A percentile compares a stretch with the other conserved stretches of the same genome.
These are phyloP conservation scores for Yamagishiella unicocca DNA, from an alignment of 139 green algal species.

Conservation along the genomic window DNA sequence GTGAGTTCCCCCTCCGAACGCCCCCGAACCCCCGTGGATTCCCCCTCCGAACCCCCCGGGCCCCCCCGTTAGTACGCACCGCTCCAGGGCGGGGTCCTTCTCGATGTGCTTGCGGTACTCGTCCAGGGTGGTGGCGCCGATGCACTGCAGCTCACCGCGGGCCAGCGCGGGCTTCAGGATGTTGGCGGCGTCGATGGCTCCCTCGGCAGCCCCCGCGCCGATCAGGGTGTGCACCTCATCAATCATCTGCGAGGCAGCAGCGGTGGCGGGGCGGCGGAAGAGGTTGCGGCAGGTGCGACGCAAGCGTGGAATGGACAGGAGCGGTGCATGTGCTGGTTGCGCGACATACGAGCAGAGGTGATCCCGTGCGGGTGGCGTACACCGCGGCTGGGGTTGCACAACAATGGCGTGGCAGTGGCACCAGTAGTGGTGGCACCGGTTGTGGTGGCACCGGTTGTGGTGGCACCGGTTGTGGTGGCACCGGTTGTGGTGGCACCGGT, in stretches of 20 bases:
- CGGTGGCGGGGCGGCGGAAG: neutral
- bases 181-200: slow-evolving; percentile 99
- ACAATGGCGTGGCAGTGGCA: too few relatives aligned
- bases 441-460: too few relatives aligned
- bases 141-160: slow-evolving; percentile 99
- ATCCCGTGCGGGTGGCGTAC: too few relatives aligned
- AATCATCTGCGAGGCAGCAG: slow-evolving; percentile 4
- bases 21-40: too few relatives aligned
- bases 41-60: neutral
- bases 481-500: too few relatives aligned
- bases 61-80: slow-evolving; percentile 48
- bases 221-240: slow-evolving; percentile 99
- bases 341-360: too few relatives aligned
- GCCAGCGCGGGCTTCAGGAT: slow-evolving; percentile 99
- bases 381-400: too few relatives aligned
- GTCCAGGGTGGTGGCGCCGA: slow-evolving; percentile 98
- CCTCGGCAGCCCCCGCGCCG: slow-evolving; percentile 97
- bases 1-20: too few relatives aligned
- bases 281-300: neutral
- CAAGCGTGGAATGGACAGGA: too few relatives aligned
- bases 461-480: too few relatives aligned
- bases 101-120: slow-evolving; percentile 99
- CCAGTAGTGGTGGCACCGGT: too few relatives aligned
- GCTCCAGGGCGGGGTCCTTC: slow-evolving; percentile 98
- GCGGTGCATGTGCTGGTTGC: too few relatives aligned